Percentiles rank a stretch among this genome's conserved stretches.
Conservation (phyloP, 2,329 filamentous ascomycete species). For the Plectosphaerella cucumerina region DNA sequence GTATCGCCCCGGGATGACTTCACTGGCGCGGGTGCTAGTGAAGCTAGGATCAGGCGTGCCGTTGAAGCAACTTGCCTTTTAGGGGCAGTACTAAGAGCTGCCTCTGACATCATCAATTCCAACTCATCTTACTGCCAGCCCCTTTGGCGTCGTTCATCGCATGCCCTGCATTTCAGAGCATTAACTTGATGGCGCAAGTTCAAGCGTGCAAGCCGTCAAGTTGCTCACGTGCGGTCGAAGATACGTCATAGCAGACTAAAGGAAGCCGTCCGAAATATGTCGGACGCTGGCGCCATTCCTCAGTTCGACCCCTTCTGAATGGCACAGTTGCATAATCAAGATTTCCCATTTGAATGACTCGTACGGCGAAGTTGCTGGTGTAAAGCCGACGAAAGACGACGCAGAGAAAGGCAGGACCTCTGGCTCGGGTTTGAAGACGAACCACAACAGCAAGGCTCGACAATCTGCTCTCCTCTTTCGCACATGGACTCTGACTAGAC, state of each 20-base stretch:
- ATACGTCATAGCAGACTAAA: background rate
- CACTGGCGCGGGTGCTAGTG: background rate
- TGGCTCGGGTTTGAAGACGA: too few species aligned
- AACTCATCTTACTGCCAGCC: background rate
- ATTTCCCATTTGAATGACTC: background rate
- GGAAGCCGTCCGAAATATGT: background rate
- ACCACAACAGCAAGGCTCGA: too few species aligned
- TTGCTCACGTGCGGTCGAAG: background rate
- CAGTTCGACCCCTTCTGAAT: background rate
- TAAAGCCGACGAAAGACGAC: background rate
- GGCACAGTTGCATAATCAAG: background rate
- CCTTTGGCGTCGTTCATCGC: background rate
- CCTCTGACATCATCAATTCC: background rate
- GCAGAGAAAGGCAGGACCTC: conserved; percentile 19
- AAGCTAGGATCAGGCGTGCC: background rate
- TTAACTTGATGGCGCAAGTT: background rate
- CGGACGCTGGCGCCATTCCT: background rate
- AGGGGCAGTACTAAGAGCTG: background rate
- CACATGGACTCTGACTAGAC: too few species aligned
- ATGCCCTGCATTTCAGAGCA: background rate
- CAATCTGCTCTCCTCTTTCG: too few species aligned
- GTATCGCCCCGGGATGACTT: background rate
- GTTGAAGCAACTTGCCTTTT: background rate
- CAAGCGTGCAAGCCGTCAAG: background rate
- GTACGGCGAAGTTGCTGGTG: background rate